Conservation (phyloP, 768 basidiomycete genomes). For the Pleurotus citrinopileatus region DNA sequence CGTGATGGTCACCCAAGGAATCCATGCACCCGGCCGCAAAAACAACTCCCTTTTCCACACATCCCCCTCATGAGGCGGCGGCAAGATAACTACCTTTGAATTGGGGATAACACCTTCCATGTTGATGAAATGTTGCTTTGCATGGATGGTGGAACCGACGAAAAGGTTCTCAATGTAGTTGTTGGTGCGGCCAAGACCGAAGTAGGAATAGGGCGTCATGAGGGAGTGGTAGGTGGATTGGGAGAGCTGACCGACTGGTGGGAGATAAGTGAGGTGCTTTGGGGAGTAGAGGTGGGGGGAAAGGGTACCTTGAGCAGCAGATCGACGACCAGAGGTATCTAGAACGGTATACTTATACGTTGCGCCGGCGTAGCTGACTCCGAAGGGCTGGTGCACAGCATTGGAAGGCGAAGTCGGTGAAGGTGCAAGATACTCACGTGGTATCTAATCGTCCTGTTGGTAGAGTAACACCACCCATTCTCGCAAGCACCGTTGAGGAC, state of each 20-base stretch:
- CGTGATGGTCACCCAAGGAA: conserved; percentile 93
- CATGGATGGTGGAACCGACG: conserved; percentile 85
- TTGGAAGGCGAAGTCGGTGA: conserved; percentile 8
- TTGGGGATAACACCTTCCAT: conserved; percentile 98
- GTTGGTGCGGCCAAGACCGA: conserved; percentile 95
- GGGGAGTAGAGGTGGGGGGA: conserved; percentile 2
- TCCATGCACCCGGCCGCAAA: conserved; percentile 93
- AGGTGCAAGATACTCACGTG: conserved; percentile 52
- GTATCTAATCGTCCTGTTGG: conserved; percentile 62
- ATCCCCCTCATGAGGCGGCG: conserved; percentile 53
- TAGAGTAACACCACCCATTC: conserved; percentile 70
- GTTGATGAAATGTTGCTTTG: conserved; percentile 73
- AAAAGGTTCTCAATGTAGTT: conserved; percentile 99
- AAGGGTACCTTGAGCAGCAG: conserved; percentile 79
- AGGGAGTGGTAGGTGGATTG: conserved; percentile 92
- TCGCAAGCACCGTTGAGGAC: conserved; percentile 93
- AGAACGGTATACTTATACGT: conserved; percentile 97
- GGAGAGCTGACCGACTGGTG: conserved; percentile 82
- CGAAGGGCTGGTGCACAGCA: conserved; percentile 69
- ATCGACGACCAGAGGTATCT: conserved; percentile 83
- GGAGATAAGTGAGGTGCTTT: conserved; percentile 6
- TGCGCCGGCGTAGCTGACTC: conserved; percentile 91
- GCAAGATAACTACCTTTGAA: conserved; percentile 93
- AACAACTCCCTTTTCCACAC: conserved; percentile 89
- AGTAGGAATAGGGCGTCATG: conserved; percentile 90